Evolutionary conservation across 2,329 filamentous ascomycete species (phyloP), one percentile per base, ranked within the genome.

Genomic region (Colletotrichum destructivum): DNA sequence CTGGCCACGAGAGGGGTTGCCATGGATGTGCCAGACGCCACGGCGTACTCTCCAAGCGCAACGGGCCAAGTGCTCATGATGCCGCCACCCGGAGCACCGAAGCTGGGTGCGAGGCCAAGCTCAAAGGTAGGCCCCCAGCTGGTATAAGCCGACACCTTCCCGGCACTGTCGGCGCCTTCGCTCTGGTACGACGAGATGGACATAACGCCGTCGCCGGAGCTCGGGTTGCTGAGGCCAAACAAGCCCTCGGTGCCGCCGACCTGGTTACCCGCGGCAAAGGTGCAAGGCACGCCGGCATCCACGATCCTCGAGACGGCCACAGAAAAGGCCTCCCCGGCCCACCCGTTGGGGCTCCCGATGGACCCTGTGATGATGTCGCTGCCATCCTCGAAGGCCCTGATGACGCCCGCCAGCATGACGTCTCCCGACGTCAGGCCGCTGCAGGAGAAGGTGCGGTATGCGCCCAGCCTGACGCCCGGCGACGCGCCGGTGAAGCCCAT

Each of bases 111-210:
- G 42, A 88, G 78, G 51, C 87, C 85, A 73, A 90, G 81, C 75
- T 91, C 88, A 76, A 84, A 91, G 1, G 86, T 89, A 2, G 89
- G 89, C 3, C 89, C 89, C 89, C 89, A 92, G n/a, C 85, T 87
- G 42, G 86, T 88, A 76, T 82, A 90, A 2, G 78, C 78, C 0
- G 70, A 72, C 1, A 70, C 66, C 9, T 44, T 44, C 3, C 70
- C 70, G 3, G 55, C 26, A 0, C 61, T 52, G 13, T 62, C 67
- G 0, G 55, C 51, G 1, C 46, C 70, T 4, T 70, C n/a, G 74
- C 85, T 89, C 74, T 89, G 85, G 65, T 87, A 81, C 0, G 87
- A 88, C 2, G 84, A 86, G 11, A 90, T 81, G 23, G 86, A 81
- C 0, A 84, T 83, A 2, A 87, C 86, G n/a, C 78, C 80, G 62